Evolutionary conservation across 139 green algal genomes (phyloP).

Genomic region (Eudorina sp.): DNA sequence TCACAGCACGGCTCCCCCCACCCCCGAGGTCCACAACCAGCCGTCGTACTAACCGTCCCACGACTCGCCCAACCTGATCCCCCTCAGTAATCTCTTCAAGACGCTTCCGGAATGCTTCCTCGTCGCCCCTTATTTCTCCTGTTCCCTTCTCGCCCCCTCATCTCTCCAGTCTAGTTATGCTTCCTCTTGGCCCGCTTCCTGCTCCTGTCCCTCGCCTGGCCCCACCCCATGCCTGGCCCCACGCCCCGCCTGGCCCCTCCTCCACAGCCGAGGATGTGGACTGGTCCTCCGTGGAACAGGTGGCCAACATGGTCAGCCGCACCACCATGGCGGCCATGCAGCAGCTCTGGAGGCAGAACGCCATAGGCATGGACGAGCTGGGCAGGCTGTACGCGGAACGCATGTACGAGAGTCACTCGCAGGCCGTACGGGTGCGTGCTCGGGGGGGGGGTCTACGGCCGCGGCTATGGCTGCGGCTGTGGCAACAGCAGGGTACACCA

Average conservation of each 20-base stretch:
- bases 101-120: too few species aligned
- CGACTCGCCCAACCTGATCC: too few species aligned
- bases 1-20: too few species aligned
- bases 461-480: too few species aligned
- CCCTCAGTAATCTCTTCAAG: too few species aligned
- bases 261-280: conserved; percentile 51
- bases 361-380: conserved; percentile 53
- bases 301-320: conserved; percentile 55
- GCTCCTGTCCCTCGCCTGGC: too few species aligned
- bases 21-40: too few species aligned
- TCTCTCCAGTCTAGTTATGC: background rate
- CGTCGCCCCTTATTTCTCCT: background rate
- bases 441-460: too few species aligned
- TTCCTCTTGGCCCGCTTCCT: background rate
- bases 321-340: conserved; percentile 61
- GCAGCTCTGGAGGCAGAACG: conserved; percentile 58
- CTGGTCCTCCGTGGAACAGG: conserved; percentile 54
- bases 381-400: conserved; percentile 51
- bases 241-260: background rate
- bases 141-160: background rate
- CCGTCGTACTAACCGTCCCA: too few species aligned
- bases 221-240: background rate
- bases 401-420: conserved; percentile 43
- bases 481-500: too few species aligned
- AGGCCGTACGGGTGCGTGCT: conserved; percentile 43